Evolutionary conservation across 73 alveolate species (phyloP).

Genomic region (Tetrahymena borealis): DNA sequence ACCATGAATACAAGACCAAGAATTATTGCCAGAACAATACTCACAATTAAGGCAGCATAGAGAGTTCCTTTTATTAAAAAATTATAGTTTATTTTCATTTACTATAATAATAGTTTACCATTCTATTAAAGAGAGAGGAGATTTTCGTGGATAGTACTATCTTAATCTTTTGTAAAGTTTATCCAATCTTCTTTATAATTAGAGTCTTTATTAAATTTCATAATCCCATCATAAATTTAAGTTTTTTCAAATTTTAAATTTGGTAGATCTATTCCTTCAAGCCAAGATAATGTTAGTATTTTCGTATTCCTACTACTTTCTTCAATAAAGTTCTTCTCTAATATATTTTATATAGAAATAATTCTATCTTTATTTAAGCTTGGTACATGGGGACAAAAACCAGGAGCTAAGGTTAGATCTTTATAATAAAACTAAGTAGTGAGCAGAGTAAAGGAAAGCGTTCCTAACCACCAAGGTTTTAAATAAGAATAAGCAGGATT

Average conservation of each 20-base stretch:
- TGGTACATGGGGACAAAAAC: slow-evolving; percentile 38
- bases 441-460: slow-evolving; percentile 19
- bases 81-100: neutral
- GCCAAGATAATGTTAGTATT: too few species aligned
- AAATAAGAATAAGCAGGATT: slow-evolving; percentile 41
- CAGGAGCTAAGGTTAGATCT: slow-evolving; percentile 17
- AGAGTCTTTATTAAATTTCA: too few species aligned
- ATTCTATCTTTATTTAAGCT: neutral
- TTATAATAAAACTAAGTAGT: slow-evolving; percentile 11
- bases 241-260: too few species aligned
- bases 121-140: too few species aligned
- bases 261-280: too few species aligned
- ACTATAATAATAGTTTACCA: neutral
- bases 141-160: too few species aligned
- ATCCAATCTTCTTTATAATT: too few species aligned
- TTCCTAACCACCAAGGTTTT: slow-evolving; percentile 45
- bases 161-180: too few species aligned
- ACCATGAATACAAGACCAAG: neutral
- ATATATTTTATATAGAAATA: neutral
- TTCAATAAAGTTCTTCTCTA: neutral
- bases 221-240: too few species aligned
- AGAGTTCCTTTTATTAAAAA: neutral
- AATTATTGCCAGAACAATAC: neutral
- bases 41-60: neutral
- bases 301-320: too few species aligned